Evolutionary conservation across 345 rosid genomes (phyloP).

Genomic region (Erysimum cheiranthoides): DNA sequence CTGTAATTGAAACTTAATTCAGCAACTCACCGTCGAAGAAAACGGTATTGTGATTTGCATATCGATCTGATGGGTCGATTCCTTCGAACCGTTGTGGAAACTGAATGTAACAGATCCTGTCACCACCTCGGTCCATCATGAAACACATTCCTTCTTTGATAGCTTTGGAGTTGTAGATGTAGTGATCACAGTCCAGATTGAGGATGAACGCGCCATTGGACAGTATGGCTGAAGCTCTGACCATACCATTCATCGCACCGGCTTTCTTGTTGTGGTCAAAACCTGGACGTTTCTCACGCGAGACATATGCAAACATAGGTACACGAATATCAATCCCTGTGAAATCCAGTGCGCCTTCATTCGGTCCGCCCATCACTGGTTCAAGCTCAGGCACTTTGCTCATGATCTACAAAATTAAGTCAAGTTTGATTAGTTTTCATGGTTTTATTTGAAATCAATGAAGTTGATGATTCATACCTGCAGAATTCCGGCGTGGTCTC

Average conservation of each 20-base stretch:
- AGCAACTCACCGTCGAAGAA: constrained; percentile 72
- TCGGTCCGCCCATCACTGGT: constrained; percentile 69
- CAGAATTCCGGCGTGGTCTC: constrained; percentile 91
- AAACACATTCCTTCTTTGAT: constrained; percentile 93
- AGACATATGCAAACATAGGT: constrained; percentile 86
- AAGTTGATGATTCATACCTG: constrained; percentile 39
- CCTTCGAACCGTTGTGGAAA: constrained; percentile 97
- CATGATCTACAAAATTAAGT: constrained; percentile 58
- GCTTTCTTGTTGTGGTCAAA: constrained; percentile 94
- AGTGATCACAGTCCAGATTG: constrained; percentile 91
- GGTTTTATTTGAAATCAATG: neutral
- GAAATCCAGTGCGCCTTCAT: constrained; percentile 73
- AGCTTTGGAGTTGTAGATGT: constrained; percentile 73
- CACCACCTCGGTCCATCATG: constrained; percentile 99
- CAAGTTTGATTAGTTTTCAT: constrained; percentile 22
- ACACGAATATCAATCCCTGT: constrained; percentile 73
- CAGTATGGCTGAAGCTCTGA: constrained; percentile 86
- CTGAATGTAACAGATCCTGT: constrained; percentile 86
- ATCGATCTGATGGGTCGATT: constrained; percentile 93
- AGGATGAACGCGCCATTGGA: constrained; percentile 91
- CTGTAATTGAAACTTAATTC: neutral
- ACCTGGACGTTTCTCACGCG: constrained; percentile 86
- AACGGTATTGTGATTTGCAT: constrained; percentile 89
- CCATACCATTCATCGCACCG: constrained; percentile 95
- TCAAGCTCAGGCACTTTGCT: constrained; percentile 81